A percentile compares a stretch with the other conserved stretches of the same genome.
phyloP scores from a whole-genome alignment of 345 rosid species.

The Eucalyptus grandis region DNA sequence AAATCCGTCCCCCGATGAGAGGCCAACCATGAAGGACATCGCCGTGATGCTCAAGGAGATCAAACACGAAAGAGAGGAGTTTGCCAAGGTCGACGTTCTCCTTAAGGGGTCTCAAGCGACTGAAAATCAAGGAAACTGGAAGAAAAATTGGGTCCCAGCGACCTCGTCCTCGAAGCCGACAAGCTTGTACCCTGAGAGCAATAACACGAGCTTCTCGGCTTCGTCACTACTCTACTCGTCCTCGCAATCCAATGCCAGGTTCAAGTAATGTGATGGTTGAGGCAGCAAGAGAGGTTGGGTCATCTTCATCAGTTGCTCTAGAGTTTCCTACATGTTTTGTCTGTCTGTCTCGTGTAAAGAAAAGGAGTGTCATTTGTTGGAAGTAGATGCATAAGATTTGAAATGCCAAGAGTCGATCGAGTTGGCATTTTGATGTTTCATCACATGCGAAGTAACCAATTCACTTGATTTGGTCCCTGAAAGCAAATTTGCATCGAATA shows the following conservation, averaged over 20 bases:
- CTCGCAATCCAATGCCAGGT: background rate
- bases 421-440: background rate
- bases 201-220: slow-evolving; percentile 78
- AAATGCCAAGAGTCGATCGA: background rate
- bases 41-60: slow-evolving; percentile 96
- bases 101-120: slow-evolving; percentile 56
- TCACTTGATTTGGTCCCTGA: background rate
- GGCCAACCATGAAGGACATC: slow-evolving; percentile 92
- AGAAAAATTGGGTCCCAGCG: background rate
- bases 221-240: slow-evolving; percentile 72
- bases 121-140: slow-evolving; percentile 9
- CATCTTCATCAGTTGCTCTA: background rate
- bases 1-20: slow-evolving; percentile 57
- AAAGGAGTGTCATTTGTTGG: background rate
- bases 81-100: slow-evolving; percentile 60
- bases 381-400: background rate
- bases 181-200: slow-evolving; percentile 35
- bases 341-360: background rate
- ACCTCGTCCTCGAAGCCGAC: slow-evolving; percentile 46
- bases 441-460: background rate
- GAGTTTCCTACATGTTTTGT: background rate
- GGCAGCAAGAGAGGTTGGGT: background rate
- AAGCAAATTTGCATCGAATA: background rate
- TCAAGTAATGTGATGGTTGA: background rate
- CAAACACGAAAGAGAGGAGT: slow-evolving; percentile 73